Evolutionary conservation across 345 rosid genomes (phyloP).

Genomic region (Citropsis articulata): DNA sequence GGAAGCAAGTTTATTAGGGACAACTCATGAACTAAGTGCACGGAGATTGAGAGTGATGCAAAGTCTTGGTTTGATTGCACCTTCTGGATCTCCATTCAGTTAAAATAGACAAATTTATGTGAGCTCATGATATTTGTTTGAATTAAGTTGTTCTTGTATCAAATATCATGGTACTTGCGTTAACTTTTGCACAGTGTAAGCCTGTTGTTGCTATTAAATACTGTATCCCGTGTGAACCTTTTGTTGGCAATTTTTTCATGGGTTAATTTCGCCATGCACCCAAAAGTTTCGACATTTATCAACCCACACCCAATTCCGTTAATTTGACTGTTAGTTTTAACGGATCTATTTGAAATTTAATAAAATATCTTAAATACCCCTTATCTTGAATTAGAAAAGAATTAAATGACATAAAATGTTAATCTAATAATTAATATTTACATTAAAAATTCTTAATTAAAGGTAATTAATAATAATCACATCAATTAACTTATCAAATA

Average conservation of each 20-base stretch:
- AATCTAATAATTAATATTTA: too few species aligned
- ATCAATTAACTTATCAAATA: too few species aligned
- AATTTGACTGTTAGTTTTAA: too few species aligned
- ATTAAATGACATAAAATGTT: too few species aligned
- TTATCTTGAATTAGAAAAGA: too few species aligned
- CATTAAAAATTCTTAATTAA: too few species aligned
- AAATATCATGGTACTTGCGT: background rate
- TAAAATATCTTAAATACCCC: too few species aligned
- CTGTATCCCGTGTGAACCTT: background rate
- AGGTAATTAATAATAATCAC: too few species aligned
- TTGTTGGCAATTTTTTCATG: background rate
- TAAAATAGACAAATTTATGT: constrained; percentile 14
- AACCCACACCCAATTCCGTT: too few species aligned
- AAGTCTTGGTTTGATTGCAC: constrained; percentile 51
- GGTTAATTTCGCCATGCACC: too few species aligned
- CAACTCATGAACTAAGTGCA: constrained; percentile 33
- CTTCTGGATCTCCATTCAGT: constrained; percentile 59
- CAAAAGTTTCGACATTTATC: too few species aligned
- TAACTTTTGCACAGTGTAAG: background rate
- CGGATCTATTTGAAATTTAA: too few species aligned
- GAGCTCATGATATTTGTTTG: constrained; percentile 6
- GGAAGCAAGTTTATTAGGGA: constrained; percentile 19
- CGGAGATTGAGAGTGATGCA: constrained; percentile 59
- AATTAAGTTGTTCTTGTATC: background rate
- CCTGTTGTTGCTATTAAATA: background rate